These are phyloP conservation scores for Elymus sibiricus DNA, from an alignment of 176 grass and related monocot genomes.

Conservation along the genomic window DNA sequence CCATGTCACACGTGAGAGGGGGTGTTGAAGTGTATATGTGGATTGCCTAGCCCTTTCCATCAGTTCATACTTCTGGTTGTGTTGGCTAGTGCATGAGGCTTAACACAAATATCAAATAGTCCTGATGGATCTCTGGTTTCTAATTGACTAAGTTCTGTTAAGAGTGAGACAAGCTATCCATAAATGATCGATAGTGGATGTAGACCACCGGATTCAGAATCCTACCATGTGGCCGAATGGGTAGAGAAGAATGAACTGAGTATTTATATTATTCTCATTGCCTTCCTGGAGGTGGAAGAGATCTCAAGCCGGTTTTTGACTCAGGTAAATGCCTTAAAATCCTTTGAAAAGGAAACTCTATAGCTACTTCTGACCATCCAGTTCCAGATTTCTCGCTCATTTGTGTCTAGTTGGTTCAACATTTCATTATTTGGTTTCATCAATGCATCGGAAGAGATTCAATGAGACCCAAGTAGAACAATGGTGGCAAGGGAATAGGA, in stretches of 20 bases:
- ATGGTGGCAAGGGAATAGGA: constrained; percentile 93
- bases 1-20: too few relatives aligned
- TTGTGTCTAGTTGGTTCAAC: constrained; percentile 17
- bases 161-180: constrained; percentile 35
- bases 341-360: not conserved
- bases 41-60: too few relatives aligned
- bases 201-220: constrained; percentile 41
- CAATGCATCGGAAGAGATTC: constrained; percentile 83
- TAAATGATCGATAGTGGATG: constrained; percentile 63
- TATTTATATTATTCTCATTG: constrained; percentile 85
- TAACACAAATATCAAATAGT: constrained; percentile 36
- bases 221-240: constrained; percentile 74
- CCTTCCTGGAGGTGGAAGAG: constrained; percentile 74
- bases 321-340: constrained; percentile 60
- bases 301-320: constrained; percentile 84
- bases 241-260: constrained; percentile 90
- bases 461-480: constrained; percentile 86
- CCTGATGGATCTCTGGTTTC: constrained; percentile 43
- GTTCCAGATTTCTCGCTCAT: not conserved
- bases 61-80: too few relatives aligned
- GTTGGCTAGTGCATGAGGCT: not conserved
- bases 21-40: too few relatives aligned
- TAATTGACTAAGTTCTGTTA: constrained; percentile 59
- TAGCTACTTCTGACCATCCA: not conserved
- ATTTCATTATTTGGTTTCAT: not conserved